Base-by-base conservation (phyloP, 768 basidiomycete genomes). In the Auricularia heimuer region DNA sequence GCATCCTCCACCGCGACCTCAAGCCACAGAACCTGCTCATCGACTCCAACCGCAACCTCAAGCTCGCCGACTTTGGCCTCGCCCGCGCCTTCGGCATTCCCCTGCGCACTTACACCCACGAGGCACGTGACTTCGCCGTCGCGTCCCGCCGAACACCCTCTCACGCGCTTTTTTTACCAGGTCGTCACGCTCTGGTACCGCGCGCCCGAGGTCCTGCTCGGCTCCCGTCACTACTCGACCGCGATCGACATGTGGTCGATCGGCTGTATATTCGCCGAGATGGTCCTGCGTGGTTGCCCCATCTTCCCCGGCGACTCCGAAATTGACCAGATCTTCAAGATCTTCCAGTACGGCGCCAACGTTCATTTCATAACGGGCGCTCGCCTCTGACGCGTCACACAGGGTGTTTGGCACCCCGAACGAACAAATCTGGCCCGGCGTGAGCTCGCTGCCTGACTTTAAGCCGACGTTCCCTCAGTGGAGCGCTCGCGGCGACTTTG, bases 241-340 rank as follows among this genome's bases (percentile, higher is more conserved):
- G 92, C 94, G 2, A 91, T 99, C 71, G 97, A 99, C 77, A 97
- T 98, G 93, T 99, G 97, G 97, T 95, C 93, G n/a, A 96, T 99
- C 24, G 56, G 56, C 0, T 98, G 95, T 73, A 98, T 99, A 74
- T 93, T 97, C 72, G 96, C 96, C 7, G 97, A 99, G 78, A 98
- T 98, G 96, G 89, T 93, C 63, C 92, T 95, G 89, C 83, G 85
- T 66, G 90, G 90, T 76, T 87, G 73, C 85, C 84, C 96, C 1
- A 81, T 98, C 12, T 99, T 99, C 83, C 96, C 97, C 29, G 97
- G 97, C 3, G 97, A 99, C 77, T 98, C 97, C 34, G 97, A 99
- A 78, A 99, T 98, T 73, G 97, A 99, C 77, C 97, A 99, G 80
- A 98, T 98, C 68, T 98, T 98, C 85, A 89, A 93, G 77, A 99